A percentile compares a stretch with the other conserved stretches of the same genome.
Conservation (phyloP, 768 basidiomycete genomes). For the Agaricus sinodeliciosus region DNA sequence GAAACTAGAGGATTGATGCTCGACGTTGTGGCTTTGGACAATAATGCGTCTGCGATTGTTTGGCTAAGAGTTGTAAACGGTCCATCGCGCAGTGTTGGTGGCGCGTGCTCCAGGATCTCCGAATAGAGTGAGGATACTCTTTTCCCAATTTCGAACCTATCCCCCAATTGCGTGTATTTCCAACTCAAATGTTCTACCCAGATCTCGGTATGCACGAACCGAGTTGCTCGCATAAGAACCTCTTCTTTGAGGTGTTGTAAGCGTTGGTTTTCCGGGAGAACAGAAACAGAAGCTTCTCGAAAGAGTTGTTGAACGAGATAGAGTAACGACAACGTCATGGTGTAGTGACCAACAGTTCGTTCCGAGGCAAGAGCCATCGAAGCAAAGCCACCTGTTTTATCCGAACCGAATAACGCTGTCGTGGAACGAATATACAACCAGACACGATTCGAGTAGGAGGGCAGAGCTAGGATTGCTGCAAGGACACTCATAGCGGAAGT, state of each 20-base stretch:
- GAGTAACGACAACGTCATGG: slow-evolving; percentile 76
- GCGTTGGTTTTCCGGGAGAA: slow-evolving; percentile 49
- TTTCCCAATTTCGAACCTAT: slow-evolving; percentile 78
- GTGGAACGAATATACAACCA: slow-evolving; percentile 88
- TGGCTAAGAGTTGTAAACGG: slow-evolving; percentile 59
- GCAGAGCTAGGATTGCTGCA: slow-evolving; percentile 66
- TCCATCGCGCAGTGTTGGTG: slow-evolving; percentile 43
- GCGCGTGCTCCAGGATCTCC: slow-evolving; percentile 56
- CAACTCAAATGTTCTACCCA: slow-evolving; percentile 85
- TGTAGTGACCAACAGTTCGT: slow-evolving; percentile 66
- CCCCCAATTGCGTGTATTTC: slow-evolving; percentile 78
- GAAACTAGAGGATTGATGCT: slow-evolving; percentile 78
- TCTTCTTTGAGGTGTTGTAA: slow-evolving; percentile 76
- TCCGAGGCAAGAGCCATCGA: slow-evolving; percentile 65
- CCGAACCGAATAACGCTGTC: slow-evolving; percentile 66
- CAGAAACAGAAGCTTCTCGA: slow-evolving; percentile 59
- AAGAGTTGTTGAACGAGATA: slow-evolving; percentile 72
- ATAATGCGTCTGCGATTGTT: slow-evolving; percentile 60
- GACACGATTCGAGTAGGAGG: slow-evolving; percentile 71
- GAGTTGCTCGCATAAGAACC: slow-evolving; percentile 69
- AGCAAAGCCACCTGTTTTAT: slow-evolving; percentile 46
- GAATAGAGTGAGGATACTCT: slow-evolving; percentile 62
- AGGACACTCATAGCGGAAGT: slow-evolving; percentile 81
- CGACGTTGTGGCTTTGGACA: slow-evolving; percentile 70
- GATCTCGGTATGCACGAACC: slow-evolving; percentile 79